Conservation (phyloP, 164 flowering plant species). For the Hamamelis virginiana region DNA sequence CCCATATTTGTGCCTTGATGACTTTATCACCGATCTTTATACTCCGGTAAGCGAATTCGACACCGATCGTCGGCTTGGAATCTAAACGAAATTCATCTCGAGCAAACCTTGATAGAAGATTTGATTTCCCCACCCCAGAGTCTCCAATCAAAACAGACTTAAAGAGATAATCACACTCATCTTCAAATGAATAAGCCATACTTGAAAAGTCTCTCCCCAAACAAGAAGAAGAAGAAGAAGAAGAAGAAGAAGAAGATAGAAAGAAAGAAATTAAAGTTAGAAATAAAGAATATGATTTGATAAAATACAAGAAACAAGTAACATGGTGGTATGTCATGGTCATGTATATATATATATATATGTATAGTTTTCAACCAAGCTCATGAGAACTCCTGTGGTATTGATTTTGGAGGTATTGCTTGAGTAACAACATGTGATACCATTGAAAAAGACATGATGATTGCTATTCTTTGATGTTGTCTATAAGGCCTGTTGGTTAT, state of each 20-base stretch:
- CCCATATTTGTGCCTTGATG: constrained; percentile 81
- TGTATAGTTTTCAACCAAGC: too few relatives aligned
- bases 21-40: constrained; percentile 48
- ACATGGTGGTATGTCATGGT: too few relatives aligned
- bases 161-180: constrained; percentile 77
- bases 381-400: too few relatives aligned
- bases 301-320: too few relatives aligned
- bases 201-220: not conserved
- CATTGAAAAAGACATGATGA: too few relatives aligned
- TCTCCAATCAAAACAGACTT: constrained; percentile 72
- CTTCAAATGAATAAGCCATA: constrained; percentile 48
- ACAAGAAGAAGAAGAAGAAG: not conserved
- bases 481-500: too few relatives aligned
- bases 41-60: constrained; percentile 70
- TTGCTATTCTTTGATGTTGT: too few relatives aligned
- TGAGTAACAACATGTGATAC: too few relatives aligned
- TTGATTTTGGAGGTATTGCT: too few relatives aligned
- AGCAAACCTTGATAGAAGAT: constrained; percentile 61
- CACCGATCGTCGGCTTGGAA: constrained; percentile 78
- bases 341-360: too few relatives aligned
- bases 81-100: constrained; percentile 55
- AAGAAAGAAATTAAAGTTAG: too few relatives aligned
- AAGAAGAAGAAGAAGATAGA: not conserved
- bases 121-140: constrained; percentile 73
- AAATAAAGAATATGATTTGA: too few relatives aligned